Percentiles rank a stretch among this genome's conserved stretches.
phyloP scores from a whole-genome alignment of 129 eudicot species.

The Chrysanthemum makinoi region DNA sequence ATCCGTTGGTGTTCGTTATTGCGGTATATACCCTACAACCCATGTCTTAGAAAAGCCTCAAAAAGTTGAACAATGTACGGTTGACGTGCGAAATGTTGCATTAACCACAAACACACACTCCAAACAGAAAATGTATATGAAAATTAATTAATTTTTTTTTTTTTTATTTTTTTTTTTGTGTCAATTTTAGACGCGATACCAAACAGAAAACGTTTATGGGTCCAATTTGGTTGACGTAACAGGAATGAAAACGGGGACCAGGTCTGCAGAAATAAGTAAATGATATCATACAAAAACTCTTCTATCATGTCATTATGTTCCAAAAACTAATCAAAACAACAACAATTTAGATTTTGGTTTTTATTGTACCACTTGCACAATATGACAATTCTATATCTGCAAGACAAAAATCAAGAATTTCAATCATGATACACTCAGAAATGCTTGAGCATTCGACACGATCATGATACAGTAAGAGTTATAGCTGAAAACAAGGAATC shows the following conservation, averaged over 20 bases:
- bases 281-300: neutral
- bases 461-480: no score
- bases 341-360: no score
- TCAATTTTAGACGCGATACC: slow-evolving; percentile 13
- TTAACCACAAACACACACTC: slow-evolving; percentile 9
- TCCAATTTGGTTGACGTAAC: neutral
- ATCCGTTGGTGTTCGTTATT: no score
- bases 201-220: neutral
- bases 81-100: neutral
- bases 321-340: neutral
- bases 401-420: neutral
- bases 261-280: no score
- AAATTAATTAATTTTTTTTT: no score
- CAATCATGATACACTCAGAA: neutral
- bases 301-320: slow-evolving; percentile 4
- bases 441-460: neutral
- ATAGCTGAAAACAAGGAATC: no score
- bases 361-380: no score
- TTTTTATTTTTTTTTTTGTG: no score
- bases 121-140: no score
- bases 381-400: neutral
- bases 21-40: no score
- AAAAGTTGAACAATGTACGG: neutral
- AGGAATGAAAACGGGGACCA: no score
- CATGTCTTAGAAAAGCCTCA: slow-evolving; percentile 15